Evolutionary conservation across 2,329 filamentous ascomycete genomes (phyloP).

Genomic region (Arthrobotrys megalospora): DNA sequence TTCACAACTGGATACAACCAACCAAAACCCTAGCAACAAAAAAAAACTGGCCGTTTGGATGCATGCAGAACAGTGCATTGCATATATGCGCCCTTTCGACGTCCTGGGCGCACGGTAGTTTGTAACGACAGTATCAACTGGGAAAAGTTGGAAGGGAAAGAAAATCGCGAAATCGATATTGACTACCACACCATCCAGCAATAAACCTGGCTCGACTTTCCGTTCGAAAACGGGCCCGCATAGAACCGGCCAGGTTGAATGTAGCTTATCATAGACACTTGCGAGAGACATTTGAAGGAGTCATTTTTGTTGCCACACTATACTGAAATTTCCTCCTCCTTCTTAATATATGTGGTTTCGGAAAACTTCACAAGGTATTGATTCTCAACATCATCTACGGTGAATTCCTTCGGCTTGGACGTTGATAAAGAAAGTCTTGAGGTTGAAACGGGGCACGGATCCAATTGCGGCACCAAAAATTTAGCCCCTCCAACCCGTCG

Average conservation of each 20-base stretch:
- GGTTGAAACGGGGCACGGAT: slow-evolving; percentile 32
- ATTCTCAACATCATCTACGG: slow-evolving; percentile 3
- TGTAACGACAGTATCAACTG: slow-evolving; percentile 8
- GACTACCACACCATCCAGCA: slow-evolving; percentile 30
- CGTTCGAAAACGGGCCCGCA: slow-evolving; percentile 47
- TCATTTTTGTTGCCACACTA: slow-evolving; percentile 43
- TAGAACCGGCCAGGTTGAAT: slow-evolving; percentile 28
- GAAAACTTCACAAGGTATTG: not conserved
- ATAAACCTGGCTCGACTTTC: slow-evolving; percentile 46
- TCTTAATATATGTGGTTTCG: not conserved
- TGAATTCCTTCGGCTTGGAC: slow-evolving; percentile 46
- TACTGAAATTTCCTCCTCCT: not conserved
- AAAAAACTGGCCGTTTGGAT: slow-evolving; percentile 52
- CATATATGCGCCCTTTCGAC: slow-evolving; percentile 55
- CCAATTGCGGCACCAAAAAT: slow-evolving; percentile 22
- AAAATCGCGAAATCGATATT: slow-evolving; percentile 48
- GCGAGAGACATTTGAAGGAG: slow-evolving; percentile 34
- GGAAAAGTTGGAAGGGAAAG: slow-evolving; percentile 14
- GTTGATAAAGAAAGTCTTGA: slow-evolving; percentile 30
- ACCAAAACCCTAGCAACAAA: slow-evolving; percentile 18
- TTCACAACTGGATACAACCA: slow-evolving; percentile 8
- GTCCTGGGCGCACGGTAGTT: slow-evolving; percentile 27
- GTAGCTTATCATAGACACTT: slow-evolving; percentile 42
- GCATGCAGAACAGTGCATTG: slow-evolving; percentile 37
- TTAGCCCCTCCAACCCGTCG: slow-evolving; percentile 19